Conservation (phyloP, 805 yeast species). For the Hanseniaspora clermontiae region DNA sequence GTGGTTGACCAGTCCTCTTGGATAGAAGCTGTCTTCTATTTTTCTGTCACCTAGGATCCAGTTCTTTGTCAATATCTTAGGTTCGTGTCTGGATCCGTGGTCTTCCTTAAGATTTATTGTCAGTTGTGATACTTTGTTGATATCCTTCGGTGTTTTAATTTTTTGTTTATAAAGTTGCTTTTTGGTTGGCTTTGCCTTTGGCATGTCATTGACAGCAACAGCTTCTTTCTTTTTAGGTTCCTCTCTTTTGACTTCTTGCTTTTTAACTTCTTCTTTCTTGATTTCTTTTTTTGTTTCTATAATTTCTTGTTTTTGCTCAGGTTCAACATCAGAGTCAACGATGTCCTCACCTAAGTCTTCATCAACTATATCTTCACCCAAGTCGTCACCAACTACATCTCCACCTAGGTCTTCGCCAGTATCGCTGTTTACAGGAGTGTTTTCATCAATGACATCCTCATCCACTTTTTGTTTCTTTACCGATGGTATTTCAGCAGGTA, state of each 20-base stretch:
- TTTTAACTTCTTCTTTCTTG: conserved; percentile 16
- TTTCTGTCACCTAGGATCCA: conserved; percentile 45
- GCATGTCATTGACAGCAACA: neutral
- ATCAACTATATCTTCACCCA: conserved; percentile 24
- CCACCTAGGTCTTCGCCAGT: conserved; percentile 28
- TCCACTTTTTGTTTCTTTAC: conserved; percentile 6
- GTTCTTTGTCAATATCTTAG: conserved; percentile 50
- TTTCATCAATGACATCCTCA: conserved; percentile 13
- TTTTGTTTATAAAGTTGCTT: conserved; percentile 4
- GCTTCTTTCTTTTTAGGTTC: neutral
- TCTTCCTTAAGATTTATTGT: conserved; percentile 38
- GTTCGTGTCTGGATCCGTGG: conserved; percentile 44
- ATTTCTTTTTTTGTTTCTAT: neutral
- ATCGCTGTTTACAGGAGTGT: conserved; percentile 13
- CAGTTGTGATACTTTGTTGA: conserved; percentile 8
- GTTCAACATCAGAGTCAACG: neutral
- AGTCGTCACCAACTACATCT: conserved; percentile 27
- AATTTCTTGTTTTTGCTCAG: conserved; percentile 12
- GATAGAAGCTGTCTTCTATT: conserved; percentile 28
- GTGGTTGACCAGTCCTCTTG: conserved; percentile 69
- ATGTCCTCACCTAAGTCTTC: conserved; percentile 23
- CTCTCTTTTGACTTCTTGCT: neutral
- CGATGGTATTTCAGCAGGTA: neutral
- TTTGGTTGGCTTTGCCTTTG: neutral
- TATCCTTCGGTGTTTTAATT: neutral